Percentiles rank a stretch among this genome's conserved stretches.
phyloP scores from a whole-genome alignment of 345 rosid genomes.

The Theobroma cacao region DNA sequence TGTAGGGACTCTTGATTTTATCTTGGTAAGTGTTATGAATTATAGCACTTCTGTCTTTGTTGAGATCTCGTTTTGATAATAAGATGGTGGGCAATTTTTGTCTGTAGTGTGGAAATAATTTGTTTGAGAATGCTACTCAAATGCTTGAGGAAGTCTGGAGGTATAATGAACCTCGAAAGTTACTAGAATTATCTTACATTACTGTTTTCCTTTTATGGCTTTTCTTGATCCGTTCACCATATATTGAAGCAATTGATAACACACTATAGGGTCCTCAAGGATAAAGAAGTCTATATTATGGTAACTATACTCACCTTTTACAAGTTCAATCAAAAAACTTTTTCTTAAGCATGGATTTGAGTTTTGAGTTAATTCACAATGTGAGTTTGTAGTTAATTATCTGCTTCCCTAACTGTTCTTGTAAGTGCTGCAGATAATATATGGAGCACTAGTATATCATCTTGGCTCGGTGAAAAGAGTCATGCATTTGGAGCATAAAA shows the following conservation, averaged over 20 bases:
- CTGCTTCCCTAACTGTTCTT: slow-evolving; percentile 4
- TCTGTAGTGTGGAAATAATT: slow-evolving; percentile 71
- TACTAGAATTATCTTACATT: slow-evolving; percentile 7
- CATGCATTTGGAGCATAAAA: slow-evolving; percentile 53
- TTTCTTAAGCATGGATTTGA: not conserved
- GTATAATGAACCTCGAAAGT: slow-evolving; percentile 34
- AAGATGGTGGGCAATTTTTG: not conserved
- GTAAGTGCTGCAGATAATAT: slow-evolving; percentile 57
- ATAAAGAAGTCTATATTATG: slow-evolving; percentile 81
- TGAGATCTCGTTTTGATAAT: not conserved
- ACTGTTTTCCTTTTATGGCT: slow-evolving; percentile 27
- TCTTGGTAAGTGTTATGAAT: slow-evolving; percentile 63
- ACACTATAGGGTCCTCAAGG: slow-evolving; percentile 98
- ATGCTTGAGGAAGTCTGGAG: slow-evolving; percentile 88
- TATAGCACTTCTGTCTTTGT: not conserved
- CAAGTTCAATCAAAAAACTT: not conserved
- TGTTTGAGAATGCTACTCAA: slow-evolving; percentile 57
- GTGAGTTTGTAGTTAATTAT: not conserved
- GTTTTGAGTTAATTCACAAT: not conserved
- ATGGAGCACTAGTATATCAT: slow-evolving; percentile 82
- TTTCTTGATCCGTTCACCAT: slow-evolving; percentile 67
- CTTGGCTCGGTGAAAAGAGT: slow-evolving; percentile 48
- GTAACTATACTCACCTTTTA: slow-evolving; percentile 37
- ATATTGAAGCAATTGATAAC: slow-evolving; percentile 91
- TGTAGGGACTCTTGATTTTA: slow-evolving; percentile 87